Conservation (phyloP, 1,139 yeast species). For the Zhuliangozyma parablackwelliae region DNA sequence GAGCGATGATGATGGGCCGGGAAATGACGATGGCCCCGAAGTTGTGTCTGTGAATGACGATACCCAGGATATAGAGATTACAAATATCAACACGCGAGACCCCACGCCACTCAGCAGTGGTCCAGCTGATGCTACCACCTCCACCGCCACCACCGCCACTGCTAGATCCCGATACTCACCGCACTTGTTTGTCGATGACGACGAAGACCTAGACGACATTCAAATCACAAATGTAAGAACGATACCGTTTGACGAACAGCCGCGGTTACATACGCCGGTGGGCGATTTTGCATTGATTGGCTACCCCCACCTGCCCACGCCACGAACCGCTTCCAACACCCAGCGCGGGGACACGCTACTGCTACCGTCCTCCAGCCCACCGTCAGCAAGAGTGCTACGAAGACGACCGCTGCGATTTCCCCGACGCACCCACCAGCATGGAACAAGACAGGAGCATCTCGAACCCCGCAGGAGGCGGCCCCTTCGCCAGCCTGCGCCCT, state of each 20-base stretch:
- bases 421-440: neutral
- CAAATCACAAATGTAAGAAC: slow-evolving; percentile 8
- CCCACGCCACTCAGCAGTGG: slow-evolving; percentile 8
- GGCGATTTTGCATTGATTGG: slow-evolving; percentile 3
- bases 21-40: slow-evolving; percentile 2
- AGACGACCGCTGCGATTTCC: neutral
- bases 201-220: slow-evolving; percentile 2
- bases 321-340: neutral
- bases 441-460: neutral
- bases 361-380: neutral
- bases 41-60: slow-evolving; percentile 4
- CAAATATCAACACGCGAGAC: slow-evolving; percentile 6
- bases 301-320: too few relatives aligned
- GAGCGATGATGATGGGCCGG: neutral
- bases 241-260: neutral
- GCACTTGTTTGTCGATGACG: neutral
- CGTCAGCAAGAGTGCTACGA: neutral
- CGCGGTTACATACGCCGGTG: slow-evolving; percentile 5
- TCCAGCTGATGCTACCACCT: neutral
- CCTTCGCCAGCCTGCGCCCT: slow-evolving; percentile 1
- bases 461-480: neutral
- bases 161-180: neutral
- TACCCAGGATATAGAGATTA: slow-evolving; percentile 15
- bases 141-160: neutral
- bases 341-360: neutral